Evolutionary conservation across 495 filamentous ascomycete genomes (phyloP).

Genomic region (Lichina pygmaea): DNA sequence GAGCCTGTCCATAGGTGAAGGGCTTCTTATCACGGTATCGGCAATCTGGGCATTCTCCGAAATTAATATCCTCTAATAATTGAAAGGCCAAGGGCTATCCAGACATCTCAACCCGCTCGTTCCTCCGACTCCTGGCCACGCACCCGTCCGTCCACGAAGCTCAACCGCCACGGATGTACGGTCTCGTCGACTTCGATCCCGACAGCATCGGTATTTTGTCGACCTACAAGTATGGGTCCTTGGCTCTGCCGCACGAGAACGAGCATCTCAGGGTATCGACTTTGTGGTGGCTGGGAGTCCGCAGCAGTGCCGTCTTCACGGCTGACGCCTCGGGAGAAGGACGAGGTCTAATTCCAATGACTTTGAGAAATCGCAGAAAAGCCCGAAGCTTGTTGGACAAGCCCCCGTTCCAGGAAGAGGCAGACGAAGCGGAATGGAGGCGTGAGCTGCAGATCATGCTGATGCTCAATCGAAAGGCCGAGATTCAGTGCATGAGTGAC

Average conservation of each 20-base stretch:
- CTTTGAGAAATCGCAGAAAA: slow-evolving; percentile 36
- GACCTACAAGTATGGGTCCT: slow-evolving; percentile 70
- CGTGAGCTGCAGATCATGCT: slow-evolving; percentile 65
- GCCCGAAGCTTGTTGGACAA: slow-evolving; percentile 36
- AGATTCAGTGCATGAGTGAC: slow-evolving; percentile 61
- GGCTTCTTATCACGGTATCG: slow-evolving; percentile 42
- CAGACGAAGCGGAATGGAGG: slow-evolving; percentile 18
- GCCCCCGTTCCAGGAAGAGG: slow-evolving; percentile 15
- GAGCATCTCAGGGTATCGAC: slow-evolving; percentile 24
- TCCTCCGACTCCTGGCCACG: slow-evolving; percentile 23
- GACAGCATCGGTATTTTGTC: slow-evolving; percentile 67
- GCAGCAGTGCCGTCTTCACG: slow-evolving; percentile 25
- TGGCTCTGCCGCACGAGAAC: slow-evolving; percentile 42
- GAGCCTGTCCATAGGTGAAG: slow-evolving; percentile 21
- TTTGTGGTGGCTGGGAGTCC: slow-evolving; percentile 53
- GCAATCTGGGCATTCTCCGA: not conserved
- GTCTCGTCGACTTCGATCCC: slow-evolving; percentile 64
- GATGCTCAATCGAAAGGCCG: slow-evolving; percentile 62
- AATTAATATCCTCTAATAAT: not conserved
- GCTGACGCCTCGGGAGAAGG: slow-evolving; percentile 4
- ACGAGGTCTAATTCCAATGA: slow-evolving; percentile 25
- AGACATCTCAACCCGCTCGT: slow-evolving; percentile 53
- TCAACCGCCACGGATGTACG: slow-evolving; percentile 24
- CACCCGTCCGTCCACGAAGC: slow-evolving; percentile 1
- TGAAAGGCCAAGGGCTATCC: slow-evolving; percentile 73